Evolutionary conservation across 306 rosid species (phyloP).

Genomic region (Canavalia gladiata): DNA sequence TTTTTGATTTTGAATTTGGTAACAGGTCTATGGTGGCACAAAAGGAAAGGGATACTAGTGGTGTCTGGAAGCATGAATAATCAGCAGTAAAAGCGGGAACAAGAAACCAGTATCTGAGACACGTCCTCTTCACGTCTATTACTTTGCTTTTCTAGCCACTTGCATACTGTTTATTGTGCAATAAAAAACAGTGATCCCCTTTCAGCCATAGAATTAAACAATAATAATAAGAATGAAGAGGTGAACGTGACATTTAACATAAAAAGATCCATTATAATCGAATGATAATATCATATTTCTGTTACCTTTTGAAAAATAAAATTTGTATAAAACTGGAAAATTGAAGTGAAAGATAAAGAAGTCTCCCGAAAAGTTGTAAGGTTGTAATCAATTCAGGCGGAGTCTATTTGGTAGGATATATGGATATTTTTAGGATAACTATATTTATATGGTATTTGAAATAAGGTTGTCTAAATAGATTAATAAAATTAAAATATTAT

Average conservation of each 20-base stretch:
- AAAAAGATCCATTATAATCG: not conserved
- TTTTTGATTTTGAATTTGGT: not conserved
- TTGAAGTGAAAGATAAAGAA: not conserved
- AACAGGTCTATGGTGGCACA: constrained; percentile 5
- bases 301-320: not conserved
- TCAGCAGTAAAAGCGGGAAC: constrained; percentile 63
- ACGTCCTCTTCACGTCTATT: constrained; percentile 43
- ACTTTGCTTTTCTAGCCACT: constrained; percentile 42
- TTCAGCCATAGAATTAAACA: constrained; percentile 7
- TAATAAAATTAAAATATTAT: no score
- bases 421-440: constrained; percentile 24
- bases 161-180: not conserved
- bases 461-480: no score
- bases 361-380: constrained; percentile 13
- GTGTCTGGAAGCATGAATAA: constrained; percentile 50
- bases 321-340: not conserved
- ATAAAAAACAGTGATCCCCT: constrained; percentile 33
- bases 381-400: constrained; percentile 39
- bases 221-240: constrained; percentile 31
- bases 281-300: not conserved
- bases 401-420: constrained; percentile 4
- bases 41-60: not conserved
- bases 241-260: constrained; percentile 22
- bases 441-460: not conserved
- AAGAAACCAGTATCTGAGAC: constrained; percentile 40